These are phyloP conservation scores for Podospora conica DNA, from an alignment of 495 filamentous ascomycete species.

Conservation along the genomic window DNA sequence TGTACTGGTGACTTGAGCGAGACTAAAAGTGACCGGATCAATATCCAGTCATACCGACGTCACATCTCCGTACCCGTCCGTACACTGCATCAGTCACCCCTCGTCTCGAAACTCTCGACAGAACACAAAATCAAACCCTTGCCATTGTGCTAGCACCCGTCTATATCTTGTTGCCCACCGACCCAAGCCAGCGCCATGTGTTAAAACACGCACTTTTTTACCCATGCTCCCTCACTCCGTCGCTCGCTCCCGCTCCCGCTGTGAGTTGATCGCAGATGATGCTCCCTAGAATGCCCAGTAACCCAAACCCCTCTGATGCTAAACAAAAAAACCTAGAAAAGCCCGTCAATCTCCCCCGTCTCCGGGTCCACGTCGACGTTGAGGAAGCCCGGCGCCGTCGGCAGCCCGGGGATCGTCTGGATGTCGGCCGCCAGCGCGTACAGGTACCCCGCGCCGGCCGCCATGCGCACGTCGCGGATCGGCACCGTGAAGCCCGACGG, in stretches of 20 bases:
- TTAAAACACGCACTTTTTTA: slow-evolving; percentile 22
- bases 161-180: not conserved
- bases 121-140: not conserved
- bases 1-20: too few species aligned
- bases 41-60: too few species aligned
- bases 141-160: not conserved
- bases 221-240: not conserved
- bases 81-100: not conserved
- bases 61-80: not conserved
- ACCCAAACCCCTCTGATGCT: not conserved
- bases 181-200: slow-evolving; percentile 20
- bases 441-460: slow-evolving; percentile 88
- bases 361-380: slow-evolving; percentile 92
- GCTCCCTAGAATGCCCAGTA: not conserved
- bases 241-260: not conserved
- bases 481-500: slow-evolving; percentile 93
- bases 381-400: slow-evolving; percentile 90
- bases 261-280: slow-evolving; percentile 22
- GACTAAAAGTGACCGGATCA: too few species aligned
- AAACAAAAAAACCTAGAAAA: slow-evolving; percentile 61
- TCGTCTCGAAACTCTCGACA: too few species aligned
- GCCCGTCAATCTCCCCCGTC: slow-evolving; percentile 91
- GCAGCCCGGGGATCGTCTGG: slow-evolving; percentile 93
- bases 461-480: slow-evolving; percentile 88
- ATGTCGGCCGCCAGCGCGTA: slow-evolving; percentile 96